Evolutionary conservation across 441 rosid genomes (phyloP).

Genomic region (Syzygium malaccense): DNA sequence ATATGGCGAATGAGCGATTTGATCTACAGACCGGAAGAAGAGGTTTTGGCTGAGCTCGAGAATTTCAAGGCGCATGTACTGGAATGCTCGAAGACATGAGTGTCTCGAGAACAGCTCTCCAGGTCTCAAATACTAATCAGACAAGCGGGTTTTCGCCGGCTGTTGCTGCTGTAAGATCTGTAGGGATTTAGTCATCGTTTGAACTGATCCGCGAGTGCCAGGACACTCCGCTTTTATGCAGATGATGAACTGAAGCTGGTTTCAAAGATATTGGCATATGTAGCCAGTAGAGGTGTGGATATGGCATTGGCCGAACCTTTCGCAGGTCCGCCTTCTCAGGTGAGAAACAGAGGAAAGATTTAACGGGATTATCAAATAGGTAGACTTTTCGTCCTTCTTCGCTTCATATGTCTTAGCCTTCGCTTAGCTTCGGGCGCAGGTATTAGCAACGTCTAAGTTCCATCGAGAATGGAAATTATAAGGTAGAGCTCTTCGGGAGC

Average conservation of each 20-base stretch:
- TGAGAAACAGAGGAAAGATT: neutral
- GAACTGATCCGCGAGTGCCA: neutral
- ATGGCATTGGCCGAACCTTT: neutral
- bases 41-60: slow-evolving; percentile 85
- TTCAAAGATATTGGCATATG: neutral
- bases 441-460: neutral
- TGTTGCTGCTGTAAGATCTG: neutral
- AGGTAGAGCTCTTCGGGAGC: neutral
- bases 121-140: neutral
- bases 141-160: neutral
- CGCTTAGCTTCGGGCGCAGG: neutral
- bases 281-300: neutral
- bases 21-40: slow-evolving; percentile 92
- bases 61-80: slow-evolving; percentile 88
- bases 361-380: neutral
- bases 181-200: neutral
- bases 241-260: neutral
- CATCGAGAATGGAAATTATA: neutral
- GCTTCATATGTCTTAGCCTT: neutral
- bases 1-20: slow-evolving; percentile 99
- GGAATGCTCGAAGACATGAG: slow-evolving; percentile 22
- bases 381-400: neutral
- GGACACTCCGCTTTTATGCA: neutral
- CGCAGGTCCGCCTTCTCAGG: neutral
- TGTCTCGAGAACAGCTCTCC: neutral